Conservation (phyloP, 139 green algal species). For the Ettlia oleoabundans region DNA sequence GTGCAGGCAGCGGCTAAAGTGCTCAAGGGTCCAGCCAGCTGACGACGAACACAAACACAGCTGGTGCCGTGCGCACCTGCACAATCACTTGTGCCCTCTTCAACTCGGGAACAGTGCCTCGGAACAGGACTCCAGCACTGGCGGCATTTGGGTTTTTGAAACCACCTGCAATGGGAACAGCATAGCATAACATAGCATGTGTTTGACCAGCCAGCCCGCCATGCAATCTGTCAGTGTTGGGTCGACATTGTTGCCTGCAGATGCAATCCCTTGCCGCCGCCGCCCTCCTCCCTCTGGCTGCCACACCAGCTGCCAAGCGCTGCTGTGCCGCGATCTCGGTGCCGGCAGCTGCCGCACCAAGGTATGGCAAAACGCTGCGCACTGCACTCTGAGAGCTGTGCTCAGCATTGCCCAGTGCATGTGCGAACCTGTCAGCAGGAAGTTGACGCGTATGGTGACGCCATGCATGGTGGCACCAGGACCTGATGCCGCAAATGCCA, state of each 20-base stretch:
- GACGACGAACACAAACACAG: too few relatives aligned
- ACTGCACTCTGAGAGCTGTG: not conserved
- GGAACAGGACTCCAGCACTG: not conserved
- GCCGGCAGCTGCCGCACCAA: not conserved
- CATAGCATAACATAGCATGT: not conserved
- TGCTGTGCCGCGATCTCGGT: too few relatives aligned
- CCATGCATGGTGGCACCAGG: not conserved
- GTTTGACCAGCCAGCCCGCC: not conserved
- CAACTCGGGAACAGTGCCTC: not conserved
- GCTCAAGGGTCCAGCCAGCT: too few relatives aligned
- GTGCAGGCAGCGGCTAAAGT: too few relatives aligned
- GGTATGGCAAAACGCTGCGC: too few relatives aligned
- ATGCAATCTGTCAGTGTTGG: not conserved
- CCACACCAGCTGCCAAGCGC: too few relatives aligned
- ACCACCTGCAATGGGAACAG: not conserved
- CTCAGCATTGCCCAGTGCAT: not conserved
- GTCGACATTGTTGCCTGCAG: too few relatives aligned
- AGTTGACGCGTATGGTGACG: conserved; percentile 14
- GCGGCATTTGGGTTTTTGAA: not conserved
- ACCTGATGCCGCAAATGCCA: not conserved
- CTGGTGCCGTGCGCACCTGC: conserved; percentile 6
- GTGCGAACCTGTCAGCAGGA: not conserved
- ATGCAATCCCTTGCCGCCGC: too few relatives aligned
- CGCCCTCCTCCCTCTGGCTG: too few relatives aligned
- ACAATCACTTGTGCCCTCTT: not conserved